Evolutionary conservation across 805 yeast species (phyloP), one percentile per base, ranked within the genome.

Genomic region (Scheffersomyces stipitis): DNA sequence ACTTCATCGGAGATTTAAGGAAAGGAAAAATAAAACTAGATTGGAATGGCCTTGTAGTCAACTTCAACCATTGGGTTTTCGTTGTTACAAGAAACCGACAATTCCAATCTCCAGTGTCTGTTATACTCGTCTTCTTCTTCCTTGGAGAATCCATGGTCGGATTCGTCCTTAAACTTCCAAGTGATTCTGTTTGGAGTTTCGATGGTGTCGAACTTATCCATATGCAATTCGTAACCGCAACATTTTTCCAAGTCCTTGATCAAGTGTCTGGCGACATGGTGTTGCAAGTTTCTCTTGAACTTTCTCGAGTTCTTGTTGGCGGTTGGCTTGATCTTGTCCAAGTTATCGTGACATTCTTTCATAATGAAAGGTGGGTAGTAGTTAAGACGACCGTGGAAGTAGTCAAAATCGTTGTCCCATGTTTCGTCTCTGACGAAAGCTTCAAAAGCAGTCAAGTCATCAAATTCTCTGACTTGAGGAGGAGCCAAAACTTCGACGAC

Each of bases 291-390:
- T 56, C 91, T 73, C 42, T 78, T 78, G 55, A 82, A 84, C 60
- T 83, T 83, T 50, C 78, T 76, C 39, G 82, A 80, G 56, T 83
- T 78, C 43, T 83, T 79, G 61, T 83, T 83, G 70, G 77, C 80
- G 29, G 84, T 78, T 20, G 83, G 82, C 58, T 83, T 81, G 44
- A 83, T 76, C 54, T 80, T 82, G 36, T 83, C 89, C 40, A 80
- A 78, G 52, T 83, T 80, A 39, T 80, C 77, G 46, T 81, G 86
- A 42, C 81, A 75, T 39, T 79, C 83, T 45, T 75, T 74, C 57
- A 82, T 46, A 32, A 84, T 76, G 55, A 84, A 84, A 34, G 91
- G 91, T 15, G 93, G 93, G 52, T 78, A 71, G 60, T 84, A 84
- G 34, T 68, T 69, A 42, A 83, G 65, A 44, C 76, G 81, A 26